Base-by-base conservation (phyloP, 2,329 filamentous ascomycete genomes). In the Ophiostoma australiae region DNA sequence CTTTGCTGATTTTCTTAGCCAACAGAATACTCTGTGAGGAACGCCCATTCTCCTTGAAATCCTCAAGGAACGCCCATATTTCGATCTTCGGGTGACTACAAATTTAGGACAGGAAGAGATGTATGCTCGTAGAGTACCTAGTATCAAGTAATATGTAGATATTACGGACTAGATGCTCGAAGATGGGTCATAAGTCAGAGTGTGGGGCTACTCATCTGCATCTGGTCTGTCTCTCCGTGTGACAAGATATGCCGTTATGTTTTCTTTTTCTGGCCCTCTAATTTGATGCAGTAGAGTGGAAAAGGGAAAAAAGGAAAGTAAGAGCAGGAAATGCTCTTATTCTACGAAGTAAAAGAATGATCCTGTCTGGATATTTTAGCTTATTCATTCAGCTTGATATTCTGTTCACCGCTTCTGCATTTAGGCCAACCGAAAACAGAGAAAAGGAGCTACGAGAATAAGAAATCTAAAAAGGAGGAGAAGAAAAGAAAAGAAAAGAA, bases 181-280 rank as follows among this genome's bases (percentile, higher is more conserved):
- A 17, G 17, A 17, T 48, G 44, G 15, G 20, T 48, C 27, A 31
- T 41, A 41, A 15, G 27, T 23, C 23, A 31, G 23, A 27, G 23
- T 48, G 15, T 20, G 10, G 15, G 15, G 3, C 15, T 6, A 11
- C 23, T 33, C 23, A 17, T 63, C 58, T 63, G 58, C 52, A 58
- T 58, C 52, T 58, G 23, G 27, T 52, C 15, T 63, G 58, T 63
- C 58, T 63, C 27, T 33, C 55, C 27, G 58, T 35, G 58, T 63
- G 13, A 63, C 58, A 63, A 33, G 27, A 63, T 13, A 63, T 63
- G 27, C 27, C 58, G 58, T 63, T 20, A 27, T 63, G 27, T 17
- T 63, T 63, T 58, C 52, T 58, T 58, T 63, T 63, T 33, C 58
- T 35, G 13, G 23, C 13, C 58, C 58, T 55, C 58, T 33, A 63